A percentile compares a stretch with the other conserved stretches of the same genome.
These are phyloP conservation scores for Flammula alnicola DNA, from an alignment of 1,284 basidiomycete species.

Conservation along the genomic window DNA sequence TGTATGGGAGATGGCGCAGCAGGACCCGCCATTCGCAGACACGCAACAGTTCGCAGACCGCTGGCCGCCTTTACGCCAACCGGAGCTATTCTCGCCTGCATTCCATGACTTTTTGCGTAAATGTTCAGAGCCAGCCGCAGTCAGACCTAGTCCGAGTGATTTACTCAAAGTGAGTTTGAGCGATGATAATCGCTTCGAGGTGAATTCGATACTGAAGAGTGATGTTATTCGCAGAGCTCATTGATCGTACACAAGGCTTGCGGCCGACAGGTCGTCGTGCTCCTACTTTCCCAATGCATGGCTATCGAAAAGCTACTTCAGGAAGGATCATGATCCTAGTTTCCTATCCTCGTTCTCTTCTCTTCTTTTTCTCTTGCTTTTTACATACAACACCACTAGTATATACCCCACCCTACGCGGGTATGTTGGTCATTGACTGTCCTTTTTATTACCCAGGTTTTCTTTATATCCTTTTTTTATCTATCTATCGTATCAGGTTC, in stretches of 20 bases:
- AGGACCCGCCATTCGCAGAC: slow-evolving; percentile 72
- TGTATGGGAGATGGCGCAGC: slow-evolving; percentile 79
- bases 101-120: slow-evolving; percentile 75
- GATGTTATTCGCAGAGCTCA: slow-evolving; percentile 48
- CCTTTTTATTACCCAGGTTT: slow-evolving; percentile 7
- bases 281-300: slow-evolving; percentile 69
- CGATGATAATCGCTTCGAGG: neutral
- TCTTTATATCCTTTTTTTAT: slow-evolving; percentile 5
- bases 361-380: slow-evolving; percentile 8
- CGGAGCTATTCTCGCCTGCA: slow-evolving; percentile 64
- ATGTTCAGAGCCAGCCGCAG: slow-evolving; percentile 64
- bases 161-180: slow-evolving; percentile 59
- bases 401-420: slow-evolving; percentile 6
- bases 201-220: slow-evolving; percentile 4
- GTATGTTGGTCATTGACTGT: slow-evolving; percentile 10
- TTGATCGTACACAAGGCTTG: slow-evolving; percentile 73
- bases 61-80: slow-evolving; percentile 65
- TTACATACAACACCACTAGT: slow-evolving; percentile 1
- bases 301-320: slow-evolving; percentile 63
- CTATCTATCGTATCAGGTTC: slow-evolving; percentile 5
- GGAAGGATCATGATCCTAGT: slow-evolving; percentile 25
- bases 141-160: slow-evolving; percentile 61
- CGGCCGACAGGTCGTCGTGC: slow-evolving; percentile 65
- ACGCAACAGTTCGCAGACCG: slow-evolving; percentile 58
- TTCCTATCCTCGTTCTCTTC: slow-evolving; percentile 8